Evolutionary conservation across 306 rosid species (phyloP).

Genomic region (Ammopiptanthus mongolicus): DNA sequence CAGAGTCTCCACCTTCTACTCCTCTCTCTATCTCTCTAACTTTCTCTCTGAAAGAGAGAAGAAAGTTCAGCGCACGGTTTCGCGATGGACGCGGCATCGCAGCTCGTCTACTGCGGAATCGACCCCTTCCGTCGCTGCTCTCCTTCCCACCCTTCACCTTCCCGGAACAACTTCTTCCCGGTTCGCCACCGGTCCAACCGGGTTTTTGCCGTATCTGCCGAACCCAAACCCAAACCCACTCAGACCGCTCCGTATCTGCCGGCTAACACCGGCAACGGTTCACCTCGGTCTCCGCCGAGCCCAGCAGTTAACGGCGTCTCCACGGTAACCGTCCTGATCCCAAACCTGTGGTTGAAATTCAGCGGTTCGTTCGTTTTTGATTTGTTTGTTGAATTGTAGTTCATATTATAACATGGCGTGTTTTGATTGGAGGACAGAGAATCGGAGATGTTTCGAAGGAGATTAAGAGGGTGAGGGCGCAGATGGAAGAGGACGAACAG

Average conservation of each 20-base stretch:
- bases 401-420: neutral
- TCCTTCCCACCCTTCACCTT: slow-evolving; percentile 23
- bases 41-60: slow-evolving; percentile 3
- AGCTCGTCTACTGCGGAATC: slow-evolving; percentile 57
- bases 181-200: slow-evolving; percentile 45
- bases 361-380: neutral
- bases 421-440: slow-evolving; percentile 37
- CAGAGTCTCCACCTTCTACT: neutral
- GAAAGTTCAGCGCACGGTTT: neutral
- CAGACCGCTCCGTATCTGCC: slow-evolving; percentile 20
- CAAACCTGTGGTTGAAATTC: no score
- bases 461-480: slow-evolving; percentile 91
- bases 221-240: slow-evolving; percentile 60
- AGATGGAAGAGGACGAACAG: slow-evolving; percentile 92
- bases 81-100: slow-evolving; percentile 77
- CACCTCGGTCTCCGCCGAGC: slow-evolving; percentile 41
- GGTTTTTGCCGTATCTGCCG: slow-evolving; percentile 63
- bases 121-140: slow-evolving; percentile 39
- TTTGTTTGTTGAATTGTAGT: neutral
- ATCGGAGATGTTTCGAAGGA: slow-evolving; percentile 94
- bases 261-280: slow-evolving; percentile 36
- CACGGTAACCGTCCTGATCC: no score
- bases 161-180: slow-evolving; percentile 8
- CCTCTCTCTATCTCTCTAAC: neutral
- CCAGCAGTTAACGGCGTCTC: slow-evolving; percentile 66